Percentiles rank a stretch among this genome's conserved stretches.
Evolutionary conservation across 371 early-diverging fungal species (phyloP).

Genomic region (Dichotomocladium elegans): DNA sequence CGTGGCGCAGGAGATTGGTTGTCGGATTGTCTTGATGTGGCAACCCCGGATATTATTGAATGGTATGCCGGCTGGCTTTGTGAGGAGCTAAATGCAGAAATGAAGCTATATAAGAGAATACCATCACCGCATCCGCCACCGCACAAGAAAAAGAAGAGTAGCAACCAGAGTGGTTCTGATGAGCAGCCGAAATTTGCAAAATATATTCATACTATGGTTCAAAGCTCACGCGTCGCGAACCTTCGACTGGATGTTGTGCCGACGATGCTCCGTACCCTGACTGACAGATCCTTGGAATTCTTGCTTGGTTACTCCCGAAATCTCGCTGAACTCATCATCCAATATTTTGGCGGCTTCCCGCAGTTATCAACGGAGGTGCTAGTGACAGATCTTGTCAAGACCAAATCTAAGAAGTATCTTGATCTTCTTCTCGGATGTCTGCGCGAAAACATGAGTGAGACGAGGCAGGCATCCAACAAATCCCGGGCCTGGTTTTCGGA

Average conservation of each 20-base stretch:
- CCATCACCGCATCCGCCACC: not conserved
- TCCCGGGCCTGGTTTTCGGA: constrained; percentile 32
- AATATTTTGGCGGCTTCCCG: constrained; percentile 28
- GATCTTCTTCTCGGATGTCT: not conserved
- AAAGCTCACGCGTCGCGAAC: constrained; percentile 3
- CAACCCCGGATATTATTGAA: constrained; percentile 14
- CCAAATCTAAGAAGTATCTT: not conserved
- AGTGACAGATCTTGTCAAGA: not conserved
- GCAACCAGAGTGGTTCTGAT: no score
- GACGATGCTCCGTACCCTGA: constrained; percentile 6
- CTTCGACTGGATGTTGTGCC: constrained; percentile 21
- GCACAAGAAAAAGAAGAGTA: no score
- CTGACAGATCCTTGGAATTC: constrained; percentile 8
- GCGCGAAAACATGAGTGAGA: not conserved
- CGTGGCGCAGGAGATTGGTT: constrained; percentile 15
- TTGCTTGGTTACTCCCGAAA: constrained; percentile 7
- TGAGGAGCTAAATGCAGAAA: constrained; percentile 7
- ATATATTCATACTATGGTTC: constrained; percentile 2
- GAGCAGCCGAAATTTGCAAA: no score
- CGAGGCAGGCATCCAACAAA: not conserved
- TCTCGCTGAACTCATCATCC: constrained; percentile 4
- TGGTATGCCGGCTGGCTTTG: constrained; percentile 25
- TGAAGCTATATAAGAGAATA: not conserved
- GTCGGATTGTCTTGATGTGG: constrained; percentile 15
- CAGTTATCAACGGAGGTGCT: constrained; percentile 22